Base-by-base conservation (phyloP, 768 basidiomycete genomes). In the Podaxis sp. region DNA sequence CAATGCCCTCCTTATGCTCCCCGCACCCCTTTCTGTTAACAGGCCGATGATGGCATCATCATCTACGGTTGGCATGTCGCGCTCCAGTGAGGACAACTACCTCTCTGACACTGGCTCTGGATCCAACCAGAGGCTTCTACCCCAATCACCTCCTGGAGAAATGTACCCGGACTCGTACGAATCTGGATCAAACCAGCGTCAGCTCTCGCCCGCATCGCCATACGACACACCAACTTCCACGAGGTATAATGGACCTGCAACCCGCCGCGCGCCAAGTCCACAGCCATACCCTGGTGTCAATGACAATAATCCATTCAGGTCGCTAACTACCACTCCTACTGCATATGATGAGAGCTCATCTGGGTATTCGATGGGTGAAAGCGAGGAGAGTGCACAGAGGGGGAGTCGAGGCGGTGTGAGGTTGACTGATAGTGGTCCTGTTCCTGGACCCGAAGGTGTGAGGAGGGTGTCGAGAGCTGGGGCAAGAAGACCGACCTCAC, bases 401-500 rank as follows among this genome's bases (percentile, higher is more conserved):
- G 59, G 46, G 37, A n/a, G 36, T 36, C 70, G 73, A 4, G 83
- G 90, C 10, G 93, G 95, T 23, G 81, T 97, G 51, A 87, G 87
- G 48, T 73, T 98, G 59, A 83, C 83, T 57, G 95, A 98, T 65
- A 76, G 83, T 66, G 95, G 95, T 13, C 93, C 92, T 40, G 90
- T 95, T 1, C 87, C 90, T 42, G 82, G 83, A 37, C 82, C 86
- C 7, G 87, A 90, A 16, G 88, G 89, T 56, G 93, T 94, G 27
- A 82, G 93, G 42, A 76, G 93, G 60, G 90, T 95, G 27, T 82
- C 90, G 50, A 77, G 91, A 66, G 84, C 81, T 50, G 68, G 77
- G 7, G 74, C 74, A 40, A 79, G 87, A 65, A 77, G 90, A 48
- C 81, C 87, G 13, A 77, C 82, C 27, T 85, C 88, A 35, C 87